A percentile compares a stretch with the other conserved stretches of the same genome.
These are phyloP conservation scores for Naganishia antarctica DNA, from an alignment of 768 basidiomycete genomes.

Conservation along the genomic window DNA sequence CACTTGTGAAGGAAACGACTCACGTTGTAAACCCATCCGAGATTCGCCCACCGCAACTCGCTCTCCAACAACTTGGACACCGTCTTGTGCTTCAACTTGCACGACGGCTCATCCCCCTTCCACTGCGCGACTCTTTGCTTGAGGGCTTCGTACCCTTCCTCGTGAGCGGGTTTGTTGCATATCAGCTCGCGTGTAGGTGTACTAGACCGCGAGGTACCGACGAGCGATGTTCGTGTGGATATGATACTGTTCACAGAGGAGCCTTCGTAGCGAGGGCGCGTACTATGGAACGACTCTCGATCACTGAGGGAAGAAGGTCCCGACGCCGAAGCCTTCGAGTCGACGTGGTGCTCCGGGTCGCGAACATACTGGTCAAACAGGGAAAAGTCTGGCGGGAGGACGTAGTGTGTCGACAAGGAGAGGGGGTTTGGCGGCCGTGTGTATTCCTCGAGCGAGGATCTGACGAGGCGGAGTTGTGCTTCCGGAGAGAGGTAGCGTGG, in stretches of 20 bases:
- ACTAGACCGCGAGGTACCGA: neutral
- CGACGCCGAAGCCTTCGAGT: constrained; percentile 28
- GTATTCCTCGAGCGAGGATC: constrained; percentile 70
- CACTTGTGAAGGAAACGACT: constrained; percentile 15
- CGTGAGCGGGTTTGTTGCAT: constrained; percentile 65
- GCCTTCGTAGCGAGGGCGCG: no score
- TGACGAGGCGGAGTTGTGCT: constrained; percentile 65
- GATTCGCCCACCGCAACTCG: constrained; percentile 90
- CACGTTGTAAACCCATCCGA: constrained; percentile 82
- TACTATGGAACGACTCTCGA: no score
- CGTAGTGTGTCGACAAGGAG: constrained; percentile 81
- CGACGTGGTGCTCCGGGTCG: constrained; percentile 30
- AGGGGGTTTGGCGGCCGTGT: constrained; percentile 77
- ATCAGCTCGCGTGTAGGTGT: constrained; percentile 57
- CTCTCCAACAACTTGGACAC: constrained; percentile 59
- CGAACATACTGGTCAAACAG: constrained; percentile 64
- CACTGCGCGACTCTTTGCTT: constrained; percentile 60
- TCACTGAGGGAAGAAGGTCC: no score
- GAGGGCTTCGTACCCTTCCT: constrained; percentile 57
- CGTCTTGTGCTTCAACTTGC: constrained; percentile 55
- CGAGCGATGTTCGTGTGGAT: neutral
- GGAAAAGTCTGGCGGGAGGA: constrained; percentile 62
- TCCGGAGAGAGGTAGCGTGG: constrained; percentile 64
- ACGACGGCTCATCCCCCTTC: constrained; percentile 58
- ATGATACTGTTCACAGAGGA: neutral